Base-by-base conservation (phyloP, 2,329 filamentous ascomycete genomes). In the Clonostachys sp. region DNA sequence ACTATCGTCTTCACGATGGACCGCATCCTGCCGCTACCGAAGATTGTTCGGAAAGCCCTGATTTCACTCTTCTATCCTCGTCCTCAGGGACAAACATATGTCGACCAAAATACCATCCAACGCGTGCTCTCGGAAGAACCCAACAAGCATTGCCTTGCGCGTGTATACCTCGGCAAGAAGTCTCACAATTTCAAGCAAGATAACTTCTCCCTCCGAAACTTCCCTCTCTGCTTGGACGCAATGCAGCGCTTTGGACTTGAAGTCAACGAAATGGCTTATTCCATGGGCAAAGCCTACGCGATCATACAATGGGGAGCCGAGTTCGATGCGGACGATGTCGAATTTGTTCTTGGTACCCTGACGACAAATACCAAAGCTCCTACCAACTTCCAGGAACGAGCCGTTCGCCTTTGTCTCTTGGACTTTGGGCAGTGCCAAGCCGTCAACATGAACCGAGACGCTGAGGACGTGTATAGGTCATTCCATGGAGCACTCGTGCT, bases 401-500 rank as follows among this genome's bases (percentile, higher is more conserved):
- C 20, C 13, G 41, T 53, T 20, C 42, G 46, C 3, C 35, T 57
- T 13, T 55, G 49, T 20, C 50, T 58, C 17, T 52, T 58, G 10
- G 55, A 57, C 30, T 58, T 57, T 36, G 55, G 55, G 4, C 55
- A 58, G 36, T 59, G 56, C 35, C 49, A 54, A 10, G 12, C 35
- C 30, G 53, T 58, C 5, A 48, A 58, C 42, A 45, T 59, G n/a
- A 24, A 10, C 2, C 18, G 39, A 7, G 48, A 48, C n/a, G 18
- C 42, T 3, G 41, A 47, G 14, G 49, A 41, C 35, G 52, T 57
- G 6, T 57, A 58, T 45, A 53, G 58, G 39, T 42, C 48, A 3
- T 58, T 59, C 48, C 52, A 54, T 30, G 54, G 51, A 2, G 55
- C 55, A 9, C 55, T 58, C 50, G 50, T 56, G 5, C 56, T 51